These are phyloP conservation scores for Aechmea fasciata DNA, from an alignment of 176 grass and related monocot genomes.

Conservation along the genomic window DNA sequence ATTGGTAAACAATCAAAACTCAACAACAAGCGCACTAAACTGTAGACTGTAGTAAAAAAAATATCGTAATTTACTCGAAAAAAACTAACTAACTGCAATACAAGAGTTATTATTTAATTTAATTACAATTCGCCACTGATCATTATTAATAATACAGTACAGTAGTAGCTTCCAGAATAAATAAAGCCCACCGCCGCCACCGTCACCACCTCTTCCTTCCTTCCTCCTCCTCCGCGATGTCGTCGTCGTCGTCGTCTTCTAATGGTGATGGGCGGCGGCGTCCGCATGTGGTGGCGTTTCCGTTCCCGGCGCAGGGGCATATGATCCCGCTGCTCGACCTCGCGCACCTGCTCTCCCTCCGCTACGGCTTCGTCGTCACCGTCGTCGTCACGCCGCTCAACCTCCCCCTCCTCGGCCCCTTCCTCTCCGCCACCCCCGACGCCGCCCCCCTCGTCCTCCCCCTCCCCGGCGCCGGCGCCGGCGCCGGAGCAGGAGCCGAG, in stretches of 20 bases:
- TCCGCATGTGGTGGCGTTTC: constrained; percentile 24
- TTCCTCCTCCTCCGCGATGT: not conserved
- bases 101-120: too few species aligned
- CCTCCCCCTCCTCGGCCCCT: constrained; percentile 32
- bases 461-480: not conserved
- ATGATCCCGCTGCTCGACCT: constrained; percentile 34
- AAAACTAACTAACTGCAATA: too few species aligned
- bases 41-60: too few species aligned
- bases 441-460: constrained; percentile 7
- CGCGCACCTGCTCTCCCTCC: constrained; percentile 14
- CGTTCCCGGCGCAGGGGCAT: constrained; percentile 32
- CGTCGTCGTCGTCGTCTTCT: not conserved
- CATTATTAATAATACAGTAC: too few species aligned
- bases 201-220: too few species aligned
- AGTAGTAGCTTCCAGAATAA: too few species aligned
- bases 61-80: too few species aligned
- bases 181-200: too few species aligned
- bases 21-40: too few species aligned
- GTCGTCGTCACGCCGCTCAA: constrained; percentile 19
- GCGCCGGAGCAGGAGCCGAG: not conserved
- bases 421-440: constrained; percentile 11
- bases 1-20: too few species aligned
- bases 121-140: too few species aligned
- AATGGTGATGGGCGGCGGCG: not conserved
- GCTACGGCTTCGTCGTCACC: constrained; percentile 17